Evolutionary conservation across 768 basidiomycete species (phyloP), one percentile per base, ranked within the genome.

Genomic region (Mycena alexandri): DNA sequence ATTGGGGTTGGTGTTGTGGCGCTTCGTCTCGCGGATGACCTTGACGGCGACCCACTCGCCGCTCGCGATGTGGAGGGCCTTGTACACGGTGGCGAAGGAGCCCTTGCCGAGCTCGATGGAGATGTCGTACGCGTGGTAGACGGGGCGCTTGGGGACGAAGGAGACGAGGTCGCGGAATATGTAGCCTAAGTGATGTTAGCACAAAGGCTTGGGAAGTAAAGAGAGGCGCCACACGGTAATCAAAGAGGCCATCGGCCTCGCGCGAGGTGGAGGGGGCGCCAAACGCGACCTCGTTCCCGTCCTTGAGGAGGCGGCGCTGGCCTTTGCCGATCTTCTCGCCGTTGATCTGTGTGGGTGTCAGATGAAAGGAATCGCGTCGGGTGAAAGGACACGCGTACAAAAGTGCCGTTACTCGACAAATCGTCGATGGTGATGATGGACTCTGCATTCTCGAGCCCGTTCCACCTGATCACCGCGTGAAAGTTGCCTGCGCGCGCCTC

Each of bases 201-300:
- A 52, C 21, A 13, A 36, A 24, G 14, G 9, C 65, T 46, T 55
- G 16, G 47, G 3, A 43, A 5, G 10, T 17, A 44, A 44, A 44
- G 42, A 59, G 57, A 56, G 24, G 29, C n/a, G n/a, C n/a, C n/a
- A 61, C 63, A 92, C 93, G 89, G 74, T 92, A 94, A 74, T 95
- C 94, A 72, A 94, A 93, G 25, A 82, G 65, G 36, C 81, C 81
- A 51, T 75, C 76, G 46, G 81, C 34, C 71, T 84, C 55, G 80
- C 79, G 52, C 75, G 77, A 72, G 85, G 88, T 25, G 83, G 82
- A 19, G 75, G 72, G 14, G 77, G 80, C 14, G 87, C 96, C 96
- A 71, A 99, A 92, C 10, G 93, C 90, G 72, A 99, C 86, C 78
- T 96, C 94, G 75, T 93, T 93, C 9, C 96, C 95, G 67, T 93